phyloP scores from a whole-genome alignment of 345 rosid species.

The Gossypium raimondii region DNA sequence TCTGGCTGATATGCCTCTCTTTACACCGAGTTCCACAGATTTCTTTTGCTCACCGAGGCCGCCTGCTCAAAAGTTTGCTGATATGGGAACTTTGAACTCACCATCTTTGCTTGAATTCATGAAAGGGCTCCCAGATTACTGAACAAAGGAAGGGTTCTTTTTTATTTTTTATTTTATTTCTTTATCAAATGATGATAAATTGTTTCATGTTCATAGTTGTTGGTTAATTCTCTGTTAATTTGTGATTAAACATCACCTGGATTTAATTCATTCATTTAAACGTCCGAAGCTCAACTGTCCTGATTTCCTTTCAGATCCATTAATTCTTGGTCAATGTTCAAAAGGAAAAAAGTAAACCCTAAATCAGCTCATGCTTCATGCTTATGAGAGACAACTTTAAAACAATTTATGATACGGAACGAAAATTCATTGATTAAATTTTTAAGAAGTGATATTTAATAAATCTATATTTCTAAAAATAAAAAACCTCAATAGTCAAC shows the following conservation, averaged over 20 bases:
- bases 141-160: not conserved
- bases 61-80: conserved; percentile 24
- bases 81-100: conserved; percentile 21
- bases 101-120: conserved; percentile 34
- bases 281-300: not conserved
- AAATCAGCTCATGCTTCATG: too few relatives aligned
- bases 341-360: too few relatives aligned
- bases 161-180: too few relatives aligned
- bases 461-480: too few relatives aligned
- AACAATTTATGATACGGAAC: too few relatives aligned
- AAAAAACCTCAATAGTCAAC: not conserved
- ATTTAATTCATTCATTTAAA: conserved; percentile 15
- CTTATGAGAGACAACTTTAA: too few relatives aligned
- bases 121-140: conserved; percentile 30
- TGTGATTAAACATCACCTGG: not conserved
- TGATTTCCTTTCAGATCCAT: not conserved
- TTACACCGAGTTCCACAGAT: conserved; percentile 28
- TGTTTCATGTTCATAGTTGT: conserved; percentile 5
- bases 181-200: conserved; percentile 6
- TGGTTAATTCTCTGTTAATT: not conserved
- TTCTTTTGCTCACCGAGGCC: conserved; percentile 33
- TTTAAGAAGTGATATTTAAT: too few relatives aligned
- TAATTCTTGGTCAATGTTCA: too few relatives aligned
- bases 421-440: too few relatives aligned
- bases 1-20: conserved; percentile 36